Evolutionary conservation across 2,329 filamentous ascomycete genomes (phyloP).

Genomic region (Aspergillus sp.): DNA sequence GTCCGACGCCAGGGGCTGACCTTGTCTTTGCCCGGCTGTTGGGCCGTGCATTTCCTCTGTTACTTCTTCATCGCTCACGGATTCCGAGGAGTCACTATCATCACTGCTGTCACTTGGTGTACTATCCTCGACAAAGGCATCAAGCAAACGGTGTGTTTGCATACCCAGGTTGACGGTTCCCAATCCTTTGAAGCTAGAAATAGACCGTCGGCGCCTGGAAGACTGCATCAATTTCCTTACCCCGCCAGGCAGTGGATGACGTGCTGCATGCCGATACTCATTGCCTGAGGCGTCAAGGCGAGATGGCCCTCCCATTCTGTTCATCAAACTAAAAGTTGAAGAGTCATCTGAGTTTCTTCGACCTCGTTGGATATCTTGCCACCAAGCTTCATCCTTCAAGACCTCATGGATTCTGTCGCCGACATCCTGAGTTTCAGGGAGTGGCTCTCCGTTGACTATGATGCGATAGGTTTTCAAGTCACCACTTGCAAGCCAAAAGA

Average conservation of each 20-base stretch:
- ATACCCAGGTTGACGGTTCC: constrained; percentile 68
- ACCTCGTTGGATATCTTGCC: constrained; percentile 67
- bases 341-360: constrained; percentile 27
- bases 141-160: constrained; percentile 69
- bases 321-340: constrained; percentile 15
- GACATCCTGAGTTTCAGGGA: constrained; percentile 53
- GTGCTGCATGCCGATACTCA: constrained; percentile 47
- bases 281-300: constrained; percentile 57
- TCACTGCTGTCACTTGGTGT: constrained; percentile 45
- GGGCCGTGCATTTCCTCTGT: constrained; percentile 17
- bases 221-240: constrained; percentile 63
- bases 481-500: constrained; percentile 79
- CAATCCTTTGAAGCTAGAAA: constrained; percentile 50
- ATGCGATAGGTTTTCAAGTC: constrained; percentile 70
- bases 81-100: constrained; percentile 44
- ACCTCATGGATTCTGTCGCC: constrained; percentile 64
- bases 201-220: constrained; percentile 53
- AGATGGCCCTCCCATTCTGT: constrained; percentile 30
- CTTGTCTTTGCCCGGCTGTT: background rate
- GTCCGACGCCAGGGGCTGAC: background rate
- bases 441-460: constrained; percentile 69
- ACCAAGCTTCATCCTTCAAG: constrained; percentile 75
- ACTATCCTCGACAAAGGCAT: constrained; percentile 58
- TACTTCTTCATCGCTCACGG: constrained; percentile 37
- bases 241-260: constrained; percentile 54